phyloP scores from a whole-genome alignment of 2,329 filamentous ascomycete genomes.

The Ilyonectria mors-panacis region DNA sequence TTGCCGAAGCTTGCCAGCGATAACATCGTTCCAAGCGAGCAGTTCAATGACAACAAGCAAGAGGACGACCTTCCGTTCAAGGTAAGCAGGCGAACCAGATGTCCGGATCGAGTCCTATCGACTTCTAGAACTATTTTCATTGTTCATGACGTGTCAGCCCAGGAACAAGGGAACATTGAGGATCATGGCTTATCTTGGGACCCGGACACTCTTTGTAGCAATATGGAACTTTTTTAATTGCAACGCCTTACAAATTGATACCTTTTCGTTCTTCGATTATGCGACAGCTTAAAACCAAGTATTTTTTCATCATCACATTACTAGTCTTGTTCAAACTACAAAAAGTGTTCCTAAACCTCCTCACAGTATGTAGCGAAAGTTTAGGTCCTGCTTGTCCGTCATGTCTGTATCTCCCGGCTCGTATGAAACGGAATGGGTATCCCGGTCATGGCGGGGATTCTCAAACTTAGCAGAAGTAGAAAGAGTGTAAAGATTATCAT shows the following conservation, averaged over 20 bases:
- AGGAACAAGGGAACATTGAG: neutral
- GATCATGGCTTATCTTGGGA: neutral
- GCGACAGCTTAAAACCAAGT: too few species aligned
- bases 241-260: too few species aligned
- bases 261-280: too few species aligned
- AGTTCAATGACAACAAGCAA: neutral
- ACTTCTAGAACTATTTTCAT: neutral
- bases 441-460: neutral
- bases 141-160: neutral
- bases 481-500: slow-evolving; percentile 5
- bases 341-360: too few species aligned
- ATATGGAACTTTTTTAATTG: too few species aligned
- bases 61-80: neutral
- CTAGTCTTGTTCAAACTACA: too few species aligned
- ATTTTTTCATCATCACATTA: too few species aligned
- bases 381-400: slow-evolving; percentile 12
- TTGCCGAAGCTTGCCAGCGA: neutral
- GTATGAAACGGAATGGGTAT: neutral
- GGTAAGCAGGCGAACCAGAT: neutral
- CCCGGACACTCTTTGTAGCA: too few species aligned
- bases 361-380: slow-evolving; percentile 15
- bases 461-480: neutral
- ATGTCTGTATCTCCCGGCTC: slow-evolving; percentile 13
- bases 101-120: neutral
- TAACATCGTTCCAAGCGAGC: neutral